Evolutionary conservation across 2,329 filamentous ascomycete genomes (phyloP), one percentile per base, ranked within the genome.

Genomic region (Coniella vitis): DNA sequence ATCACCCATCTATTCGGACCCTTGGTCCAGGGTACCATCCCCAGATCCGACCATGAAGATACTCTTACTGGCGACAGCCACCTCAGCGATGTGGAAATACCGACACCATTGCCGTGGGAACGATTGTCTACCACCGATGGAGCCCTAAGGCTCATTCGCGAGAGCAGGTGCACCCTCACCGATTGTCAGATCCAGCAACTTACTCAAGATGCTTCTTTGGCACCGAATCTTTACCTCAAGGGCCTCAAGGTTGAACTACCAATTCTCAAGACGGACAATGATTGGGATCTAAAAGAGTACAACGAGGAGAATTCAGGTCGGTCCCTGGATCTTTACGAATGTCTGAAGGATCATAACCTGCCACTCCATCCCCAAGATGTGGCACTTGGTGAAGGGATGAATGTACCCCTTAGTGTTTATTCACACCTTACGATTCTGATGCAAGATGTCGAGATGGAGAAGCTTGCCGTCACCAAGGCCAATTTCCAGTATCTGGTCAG

Each of bases 211-310:
- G 29, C 48, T 20, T 48, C 34, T 10, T 22, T 44, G n/a, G n/a
- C 41, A 9, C 19, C 29, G 21, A 47, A 16, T 29, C 5, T 10
- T 29, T 29, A 10, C 1, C 13, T 43, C 20, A 35, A 17, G 19
- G n/a, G 20, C 9, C 36, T 56, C 12, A 61, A 60, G 36, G 12
- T 62, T 3, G 59, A 63, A 12, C 20, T 51, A 4, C 59, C 60
- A 0, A 31, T 52, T 0, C 58, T 63, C 12, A 54, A 55, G 12
- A 60, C 55, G n/a, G 58, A 63, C 39, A 56, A 61, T 45, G 48
- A 44, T 1, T 36, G 39, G 10, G 58, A 62, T 37, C 55, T 58
- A 40, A 55, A 49, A 19, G 45, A 47, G 4, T 50, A 58, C 7
- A 16, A 42, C 12, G 49, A 46, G 4, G 45, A 48, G n/a, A 34